phyloP scores from a whole-genome alignment of 768 basidiomycete species.

The Artomyces pyxidatus region DNA sequence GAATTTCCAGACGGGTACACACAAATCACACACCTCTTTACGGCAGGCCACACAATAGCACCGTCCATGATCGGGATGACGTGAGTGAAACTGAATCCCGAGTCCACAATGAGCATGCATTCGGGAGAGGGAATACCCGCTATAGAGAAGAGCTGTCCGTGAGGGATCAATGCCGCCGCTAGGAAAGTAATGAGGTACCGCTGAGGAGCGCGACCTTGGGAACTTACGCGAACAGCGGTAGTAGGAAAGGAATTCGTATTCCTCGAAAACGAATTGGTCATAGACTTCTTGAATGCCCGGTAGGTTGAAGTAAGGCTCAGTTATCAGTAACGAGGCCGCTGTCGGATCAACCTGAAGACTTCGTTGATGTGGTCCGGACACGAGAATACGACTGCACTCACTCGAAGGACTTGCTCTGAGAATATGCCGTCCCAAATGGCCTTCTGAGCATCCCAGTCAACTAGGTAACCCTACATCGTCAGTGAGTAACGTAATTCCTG shows the following conservation, averaged over 20 bases:
- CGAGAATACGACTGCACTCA: constrained; percentile 25
- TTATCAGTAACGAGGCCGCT: constrained; percentile 71
- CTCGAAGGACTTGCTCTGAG: constrained; percentile 60
- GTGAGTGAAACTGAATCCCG: constrained; percentile 93
- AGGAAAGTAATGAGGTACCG: neutral
- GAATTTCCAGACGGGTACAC: too few relatives aligned
- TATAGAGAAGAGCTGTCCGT: constrained; percentile 59
- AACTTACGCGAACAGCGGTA: constrained; percentile 73
- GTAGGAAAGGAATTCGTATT: constrained; percentile 88
- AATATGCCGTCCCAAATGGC: constrained; percentile 91
- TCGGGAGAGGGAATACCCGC: constrained; percentile 50
- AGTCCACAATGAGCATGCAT: constrained; percentile 78
- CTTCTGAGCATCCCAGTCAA: constrained; percentile 95
- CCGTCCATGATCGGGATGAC: constrained; percentile 77
- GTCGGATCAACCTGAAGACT: constrained; percentile 57
- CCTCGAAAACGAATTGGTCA: constrained; percentile 94
- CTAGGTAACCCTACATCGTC: constrained; percentile 68
- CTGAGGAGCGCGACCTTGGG: constrained; percentile 15
- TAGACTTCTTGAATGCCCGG: constrained; percentile 88
- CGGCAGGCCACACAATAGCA: constrained; percentile 68
- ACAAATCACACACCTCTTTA: constrained; percentile 54
- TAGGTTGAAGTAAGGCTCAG: constrained; percentile 92
- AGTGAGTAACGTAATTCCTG: constrained; percentile 15
- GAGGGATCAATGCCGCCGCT: constrained; percentile 78
- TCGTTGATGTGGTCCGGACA: constrained; percentile 3